phyloP scores from a whole-genome alignment of 257 asterid genomes.

The Solanum chaucha region DNA sequence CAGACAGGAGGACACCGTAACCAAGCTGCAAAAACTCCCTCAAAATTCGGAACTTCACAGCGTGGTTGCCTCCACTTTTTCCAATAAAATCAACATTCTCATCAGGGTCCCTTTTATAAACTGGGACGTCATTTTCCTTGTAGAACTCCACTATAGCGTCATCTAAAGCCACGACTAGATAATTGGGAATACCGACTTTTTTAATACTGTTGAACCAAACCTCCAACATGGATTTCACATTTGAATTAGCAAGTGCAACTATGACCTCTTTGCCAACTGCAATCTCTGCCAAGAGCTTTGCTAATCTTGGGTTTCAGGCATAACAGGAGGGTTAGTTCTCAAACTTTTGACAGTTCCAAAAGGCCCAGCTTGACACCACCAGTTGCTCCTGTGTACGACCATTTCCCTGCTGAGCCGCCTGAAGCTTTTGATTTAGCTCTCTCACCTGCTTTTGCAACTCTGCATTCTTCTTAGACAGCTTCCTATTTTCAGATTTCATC shows the following conservation, averaged over 20 bases:
- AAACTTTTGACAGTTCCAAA: conserved; percentile 20
- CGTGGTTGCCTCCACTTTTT: conserved; percentile 6
- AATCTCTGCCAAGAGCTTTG: conserved; percentile 12
- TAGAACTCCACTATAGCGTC: conserved; percentile 9
- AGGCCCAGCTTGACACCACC: conserved; percentile 13
- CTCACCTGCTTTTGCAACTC: conserved; percentile 15
- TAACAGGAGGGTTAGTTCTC: conserved; percentile 10
- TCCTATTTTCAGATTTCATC: conserved; percentile 9
- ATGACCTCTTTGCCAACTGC: conserved; percentile 15
- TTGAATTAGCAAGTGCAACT: conserved; percentile 22
- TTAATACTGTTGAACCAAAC: conserved; percentile 16
- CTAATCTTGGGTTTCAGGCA: conserved; percentile 20
- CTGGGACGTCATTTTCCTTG: conserved; percentile 10
- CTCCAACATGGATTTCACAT: conserved; percentile 18
- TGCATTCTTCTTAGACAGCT: conserved; percentile 5
- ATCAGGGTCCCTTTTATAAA: conserved; percentile 14
- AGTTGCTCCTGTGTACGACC: conserved; percentile 9
- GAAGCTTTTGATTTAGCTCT: conserved; percentile 10
- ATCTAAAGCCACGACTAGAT: conserved; percentile 15
- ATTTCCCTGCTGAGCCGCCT: conserved; percentile 8
- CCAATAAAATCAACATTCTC: conserved; percentile 11
- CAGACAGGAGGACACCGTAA: no score
- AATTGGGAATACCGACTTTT: conserved; percentile 13
- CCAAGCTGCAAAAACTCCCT: no score
- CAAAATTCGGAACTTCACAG: no score